Evolutionary conservation across 2,329 filamentous ascomycete genomes (phyloP).

Genomic region (Coniochaeta ligniaria): DNA sequence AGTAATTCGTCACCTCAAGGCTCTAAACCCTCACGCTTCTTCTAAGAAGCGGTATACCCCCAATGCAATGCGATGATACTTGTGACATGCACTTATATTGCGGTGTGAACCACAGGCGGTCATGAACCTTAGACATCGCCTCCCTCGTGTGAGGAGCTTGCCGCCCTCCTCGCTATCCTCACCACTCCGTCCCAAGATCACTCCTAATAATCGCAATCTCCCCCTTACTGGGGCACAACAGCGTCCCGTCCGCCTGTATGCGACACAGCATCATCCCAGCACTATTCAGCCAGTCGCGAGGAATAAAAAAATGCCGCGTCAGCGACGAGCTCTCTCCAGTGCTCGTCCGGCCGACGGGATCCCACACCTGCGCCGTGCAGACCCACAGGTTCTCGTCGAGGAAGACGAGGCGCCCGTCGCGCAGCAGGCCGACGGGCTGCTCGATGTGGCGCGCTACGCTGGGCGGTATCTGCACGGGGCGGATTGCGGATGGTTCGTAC

Average conservation of each 20-base stretch:
- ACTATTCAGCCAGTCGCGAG: slow-evolving; percentile 14
- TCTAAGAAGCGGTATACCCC: too few relatives aligned
- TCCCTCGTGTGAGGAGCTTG: neutral
- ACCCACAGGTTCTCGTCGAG: slow-evolving; percentile 13
- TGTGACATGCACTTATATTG: too few relatives aligned
- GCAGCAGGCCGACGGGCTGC: slow-evolving; percentile 11
- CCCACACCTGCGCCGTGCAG: slow-evolving; percentile 6
- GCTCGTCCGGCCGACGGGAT: neutral
- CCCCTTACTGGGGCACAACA: slow-evolving; percentile 13
- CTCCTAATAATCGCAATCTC: slow-evolving; percentile 10
- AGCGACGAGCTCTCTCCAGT: neutral
- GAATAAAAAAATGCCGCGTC: slow-evolving; percentile 16
- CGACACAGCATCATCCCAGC: slow-evolving; percentile 8
- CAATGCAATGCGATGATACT: neutral
- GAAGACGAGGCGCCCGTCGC: slow-evolving; percentile 12
- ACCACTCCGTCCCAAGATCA: slow-evolving; percentile 10
- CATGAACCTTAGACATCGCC: neutral
- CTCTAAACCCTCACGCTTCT: too few relatives aligned
- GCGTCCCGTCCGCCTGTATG: slow-evolving; percentile 9
- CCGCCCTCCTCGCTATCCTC: neutral
- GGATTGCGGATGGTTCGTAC: neutral
- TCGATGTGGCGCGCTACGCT: neutral
- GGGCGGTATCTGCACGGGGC: slow-evolving; percentile 1
- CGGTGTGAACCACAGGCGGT: too few relatives aligned
- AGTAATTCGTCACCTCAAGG: too few relatives aligned